Base-by-base conservation (phyloP, 441 rosid species). In the Dalechampia spathulata region DNA sequence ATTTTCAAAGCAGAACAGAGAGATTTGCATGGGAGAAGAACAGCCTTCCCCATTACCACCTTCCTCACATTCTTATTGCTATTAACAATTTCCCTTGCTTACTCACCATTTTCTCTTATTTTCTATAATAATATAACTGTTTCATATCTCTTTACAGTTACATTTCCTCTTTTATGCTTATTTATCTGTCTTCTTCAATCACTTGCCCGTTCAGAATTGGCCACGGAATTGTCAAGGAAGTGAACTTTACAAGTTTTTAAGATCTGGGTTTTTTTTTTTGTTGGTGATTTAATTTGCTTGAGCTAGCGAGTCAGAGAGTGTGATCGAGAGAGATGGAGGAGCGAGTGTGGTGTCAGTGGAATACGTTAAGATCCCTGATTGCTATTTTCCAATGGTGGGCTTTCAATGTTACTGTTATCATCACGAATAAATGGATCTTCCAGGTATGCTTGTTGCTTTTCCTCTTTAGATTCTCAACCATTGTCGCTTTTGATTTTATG, bases 401-500 rank as follows among this genome's bases (percentile, higher is more conserved):
- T 47, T 93, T 89, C 78, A 93, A 93, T 59, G 97, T 93, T 16
- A 81, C 95, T 28, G 96, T 91, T 37, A 91, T 88, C 76, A 83
- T 91, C 81, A 87, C 78, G 82, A 93, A 93, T 90, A 93, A 93
- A 68, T 93, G 99, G 99, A 93, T 93, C 93, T 93, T 93, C 53
- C 99, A 90, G 99, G 99, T 93, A 56, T 49, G 23, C 62, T 65
- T 56, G 48, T 15, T 15, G 4, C 11, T 44, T 21, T 4, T 26
- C 7, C 32, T 9, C 27, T 27, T 61, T 10, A n/a, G n/a, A n/a
- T 15, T 57, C 11, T 4, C 1, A 5, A 46, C 15, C 28, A 6
- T 14, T 44, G 7, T n/a, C n/a, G n/a, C 7, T 42, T 66, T 49
- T 23, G 16, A 23, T 30, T 20, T 15, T 25, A 37, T 30, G 45